Evolutionary conservation across 202 grass and related monocot genomes (phyloP), one percentile per base, ranked within the genome.

Genomic region (Elaeis oleifera): DNA sequence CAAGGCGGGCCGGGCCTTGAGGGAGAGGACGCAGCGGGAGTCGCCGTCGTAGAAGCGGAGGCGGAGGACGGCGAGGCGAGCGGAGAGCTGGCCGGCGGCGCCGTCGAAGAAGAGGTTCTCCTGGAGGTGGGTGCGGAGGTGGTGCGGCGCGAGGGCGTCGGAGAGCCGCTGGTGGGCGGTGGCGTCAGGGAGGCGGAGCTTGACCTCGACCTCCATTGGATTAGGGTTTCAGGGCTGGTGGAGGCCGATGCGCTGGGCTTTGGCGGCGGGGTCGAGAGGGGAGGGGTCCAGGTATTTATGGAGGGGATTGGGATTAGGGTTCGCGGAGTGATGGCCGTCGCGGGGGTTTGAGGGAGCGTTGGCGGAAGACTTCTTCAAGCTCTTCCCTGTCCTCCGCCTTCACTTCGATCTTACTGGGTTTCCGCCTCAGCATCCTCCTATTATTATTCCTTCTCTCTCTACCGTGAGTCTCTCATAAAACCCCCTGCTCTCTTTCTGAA

Each of bases 21-120:
- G 89, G 58, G 85, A 83, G 61, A 95, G 69, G 7, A 85, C 79
- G 9, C 81, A 83, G 56, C 77, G 80, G 54, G 80, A 32, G 51
- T 88, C 72, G 39, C 16, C 66, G 64, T 75, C 81, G 64, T 88
- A 88, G 58, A 95, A 59, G 65, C 89, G 81, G 31, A 94, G 53
- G 63, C 89, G 84, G 53, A 95, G 81, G 1, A 81, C 81, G 16
- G 89, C 69, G 21, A 83, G 61, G 61, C 78, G 78, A 23, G 89
- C 73, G 58, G 79, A 67, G 13, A 95, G 81, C 49, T 80, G n/a
- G 0, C 84, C 84, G 57, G 75, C 54, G n/a, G 79, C n/a, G 23
- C 75, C 76, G 60, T 95, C 89, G 68, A 95, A 89, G 69, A 89
- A 95, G 53, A 85, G 63, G 59, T 95, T 95, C 27, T 86, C 78